Percentiles rank a stretch among this genome's conserved stretches.
Conservation (phyloP, 2,329 filamentous ascomycete genomes). For the Neocucurbitaria cava region DNA sequence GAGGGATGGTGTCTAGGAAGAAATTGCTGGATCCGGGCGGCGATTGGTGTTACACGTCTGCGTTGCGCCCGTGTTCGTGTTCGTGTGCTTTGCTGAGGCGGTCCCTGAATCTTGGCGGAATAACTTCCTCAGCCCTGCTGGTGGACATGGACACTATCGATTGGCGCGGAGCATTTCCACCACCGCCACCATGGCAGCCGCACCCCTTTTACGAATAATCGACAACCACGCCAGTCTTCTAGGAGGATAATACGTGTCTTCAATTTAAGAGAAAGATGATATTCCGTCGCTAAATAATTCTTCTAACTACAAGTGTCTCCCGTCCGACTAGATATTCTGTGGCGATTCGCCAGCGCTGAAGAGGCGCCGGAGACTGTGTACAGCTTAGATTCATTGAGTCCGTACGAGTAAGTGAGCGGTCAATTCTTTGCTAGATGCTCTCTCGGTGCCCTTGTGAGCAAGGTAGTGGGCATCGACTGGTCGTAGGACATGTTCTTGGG, state of each 20-base stretch:
- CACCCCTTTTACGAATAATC: background rate
- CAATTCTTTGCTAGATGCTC: too few species aligned
- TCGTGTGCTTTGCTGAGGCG: slow-evolving; percentile 13
- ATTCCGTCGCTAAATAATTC: too few species aligned
- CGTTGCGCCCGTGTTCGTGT: slow-evolving; percentile 28
- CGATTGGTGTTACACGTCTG: slow-evolving; percentile 21
- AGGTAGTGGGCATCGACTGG: background rate
- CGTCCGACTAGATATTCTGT: background rate
- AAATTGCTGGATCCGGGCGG: slow-evolving; percentile 9
- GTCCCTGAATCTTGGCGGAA: slow-evolving; percentile 33
- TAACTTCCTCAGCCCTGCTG: slow-evolving; percentile 5
- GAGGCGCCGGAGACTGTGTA: background rate
- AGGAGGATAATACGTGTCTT: too few species aligned
- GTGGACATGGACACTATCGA: slow-evolving; percentile 7
- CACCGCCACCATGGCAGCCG: background rate
- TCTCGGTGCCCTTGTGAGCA: too few species aligned
- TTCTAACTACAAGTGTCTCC: too few species aligned
- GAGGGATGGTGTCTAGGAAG: slow-evolving; percentile 4
- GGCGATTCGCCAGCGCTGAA: background rate
- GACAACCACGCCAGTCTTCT: background rate
- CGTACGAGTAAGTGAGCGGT: too few species aligned
- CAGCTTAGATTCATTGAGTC: too few species aligned
- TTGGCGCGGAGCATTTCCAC: slow-evolving; percentile 9
- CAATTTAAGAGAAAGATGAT: too few species aligned
- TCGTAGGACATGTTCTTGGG: background rate